phyloP scores from a whole-genome alignment of 2,329 filamentous ascomycete genomes.

The Fusarium setosum region DNA sequence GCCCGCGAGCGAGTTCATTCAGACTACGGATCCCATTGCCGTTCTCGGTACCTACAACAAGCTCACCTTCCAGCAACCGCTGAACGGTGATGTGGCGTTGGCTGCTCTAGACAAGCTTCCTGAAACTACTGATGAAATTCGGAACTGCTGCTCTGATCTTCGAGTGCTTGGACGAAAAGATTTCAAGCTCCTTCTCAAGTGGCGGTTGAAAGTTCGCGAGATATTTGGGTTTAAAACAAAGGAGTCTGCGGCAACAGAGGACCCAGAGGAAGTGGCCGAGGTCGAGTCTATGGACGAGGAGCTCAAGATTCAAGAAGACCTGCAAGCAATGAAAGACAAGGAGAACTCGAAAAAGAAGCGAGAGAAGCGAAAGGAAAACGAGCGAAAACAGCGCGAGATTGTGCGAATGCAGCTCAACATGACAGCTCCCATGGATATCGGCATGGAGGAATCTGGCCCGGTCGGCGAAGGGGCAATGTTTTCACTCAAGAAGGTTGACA shows the following conservation, averaged over 20 bases:
- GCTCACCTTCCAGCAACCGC: constrained; percentile 83
- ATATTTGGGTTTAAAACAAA: constrained; percentile 89
- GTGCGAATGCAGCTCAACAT: constrained; percentile 98
- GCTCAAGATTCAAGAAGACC: constrained; percentile 86
- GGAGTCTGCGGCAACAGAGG: constrained; percentile 62
- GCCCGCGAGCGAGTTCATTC: constrained; percentile 90
- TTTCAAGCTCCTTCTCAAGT: constrained; percentile 89
- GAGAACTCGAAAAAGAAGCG: constrained; percentile 82
- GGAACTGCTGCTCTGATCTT: constrained; percentile 82
- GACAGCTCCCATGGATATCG: constrained; percentile 95
- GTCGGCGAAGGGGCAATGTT: constrained; percentile 88
- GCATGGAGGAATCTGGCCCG: constrained; percentile 86
- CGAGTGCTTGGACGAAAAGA: constrained; percentile 94
- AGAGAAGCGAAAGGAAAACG: constrained; percentile 88
- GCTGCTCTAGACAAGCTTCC: constrained; percentile 87
- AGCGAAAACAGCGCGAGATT: constrained; percentile 93
- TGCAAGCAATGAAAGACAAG: constrained; percentile 84
- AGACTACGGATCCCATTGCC: constrained; percentile 91
- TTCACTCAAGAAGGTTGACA: constrained; percentile 83
- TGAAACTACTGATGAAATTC: constrained; percentile 87
- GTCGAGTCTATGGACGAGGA: constrained; percentile 96
- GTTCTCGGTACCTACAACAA: constrained; percentile 89
- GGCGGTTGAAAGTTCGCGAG: constrained; percentile 89
- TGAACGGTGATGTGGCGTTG: constrained; percentile 85
- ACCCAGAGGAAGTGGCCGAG: constrained; percentile 78